Base-by-base conservation (phyloP, 495 filamentous ascomycete genomes). In the Talaromyces borbonicus region DNA sequence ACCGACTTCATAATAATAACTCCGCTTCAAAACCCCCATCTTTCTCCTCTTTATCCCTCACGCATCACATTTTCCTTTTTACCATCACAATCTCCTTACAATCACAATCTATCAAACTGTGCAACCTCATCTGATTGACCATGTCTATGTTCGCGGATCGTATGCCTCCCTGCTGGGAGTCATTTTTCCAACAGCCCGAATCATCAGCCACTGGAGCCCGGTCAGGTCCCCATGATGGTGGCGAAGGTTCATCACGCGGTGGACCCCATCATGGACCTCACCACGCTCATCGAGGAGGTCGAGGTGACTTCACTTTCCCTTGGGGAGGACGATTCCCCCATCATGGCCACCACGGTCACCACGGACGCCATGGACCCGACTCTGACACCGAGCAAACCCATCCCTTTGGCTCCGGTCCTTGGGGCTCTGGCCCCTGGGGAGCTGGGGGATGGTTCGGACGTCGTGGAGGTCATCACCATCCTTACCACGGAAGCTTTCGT, bases 81-180 rank as follows among this genome's bases (percentile, higher is more conserved):
- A 16, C 8, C 30, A 38, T 38, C 35, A 20, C 8, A 7, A 8
- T 20, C 26, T 6, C 11, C 26, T 20, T 9, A 11, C 16, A 20
- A 38, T 38, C 8, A 22, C 19, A 38, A 38, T 12, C 19, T 12
- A 36, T 16, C 19, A 36, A 36, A 38, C 35, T 20, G 3, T 36
- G 1, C 15, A 12, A 22, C 35, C 19, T 38, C 18, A 4, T 20
- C 16, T 11, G 19, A 36, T 19, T 18, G 16, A 26, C 6, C 12
- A 41, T 41, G 38, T 41, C 38, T 41, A 14, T 41, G n/a, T 41
- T 41, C 15, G 24, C 8, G 14, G 20, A 41, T 24, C 20, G 14
- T 5, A 1, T 5, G 19, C 23, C 20, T 14, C 38, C 31, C 12
- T 35, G 16, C 38, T 26, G 20, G 20, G 38, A 23, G 14, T 22